Conservation (phyloP, 768 basidiomycete species). For the Kwoniella dejecticola region DNA sequence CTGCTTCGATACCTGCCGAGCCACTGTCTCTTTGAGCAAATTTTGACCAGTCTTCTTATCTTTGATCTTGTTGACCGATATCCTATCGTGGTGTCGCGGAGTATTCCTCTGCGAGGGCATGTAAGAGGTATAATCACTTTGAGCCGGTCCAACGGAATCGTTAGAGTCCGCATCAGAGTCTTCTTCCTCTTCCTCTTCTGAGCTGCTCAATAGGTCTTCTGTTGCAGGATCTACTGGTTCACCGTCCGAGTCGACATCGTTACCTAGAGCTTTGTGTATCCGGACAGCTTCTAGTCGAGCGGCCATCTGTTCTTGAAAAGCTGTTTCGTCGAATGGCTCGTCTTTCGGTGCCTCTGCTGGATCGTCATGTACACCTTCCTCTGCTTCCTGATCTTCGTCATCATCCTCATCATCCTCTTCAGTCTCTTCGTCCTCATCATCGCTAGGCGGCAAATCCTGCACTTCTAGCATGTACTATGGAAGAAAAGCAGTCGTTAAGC, state of each 20-base stretch:
- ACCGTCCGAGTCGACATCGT: conserved; percentile 26
- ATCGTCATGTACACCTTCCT: conserved; percentile 2
- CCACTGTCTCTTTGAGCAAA: conserved; percentile 19
- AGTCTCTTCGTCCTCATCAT: conserved; percentile 43
- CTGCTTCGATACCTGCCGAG: conserved; percentile 30
- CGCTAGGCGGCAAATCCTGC: conserved; percentile 37
- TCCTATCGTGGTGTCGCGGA: conserved; percentile 6
- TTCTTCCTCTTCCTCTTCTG: conserved; percentile 25
- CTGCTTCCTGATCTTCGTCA: conserved; percentile 13
- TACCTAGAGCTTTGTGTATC: conserved; percentile 45
- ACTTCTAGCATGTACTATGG: conserved; percentile 39
- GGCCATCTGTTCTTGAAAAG: conserved; percentile 36
- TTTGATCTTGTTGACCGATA: conserved; percentile 15
- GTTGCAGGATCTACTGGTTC: neutral
- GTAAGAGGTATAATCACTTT: conserved; percentile 43
- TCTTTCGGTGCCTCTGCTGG: neutral
- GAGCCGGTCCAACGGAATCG: conserved; percentile 35
- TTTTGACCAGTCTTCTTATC: conserved; percentile 12
- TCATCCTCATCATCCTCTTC: conserved; percentile 29
- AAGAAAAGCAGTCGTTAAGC: conserved; percentile 27
- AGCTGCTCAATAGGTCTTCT: conserved; percentile 16
- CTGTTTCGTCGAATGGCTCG: conserved; percentile 37
- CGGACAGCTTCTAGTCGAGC: conserved; percentile 38
- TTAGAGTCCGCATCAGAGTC: conserved; percentile 37
- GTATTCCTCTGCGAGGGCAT: conserved; percentile 20